Evolutionary conservation across 306 rosid genomes (phyloP), one percentile per base, ranked within the genome.

Genomic region (Cucumis melo): DNA sequence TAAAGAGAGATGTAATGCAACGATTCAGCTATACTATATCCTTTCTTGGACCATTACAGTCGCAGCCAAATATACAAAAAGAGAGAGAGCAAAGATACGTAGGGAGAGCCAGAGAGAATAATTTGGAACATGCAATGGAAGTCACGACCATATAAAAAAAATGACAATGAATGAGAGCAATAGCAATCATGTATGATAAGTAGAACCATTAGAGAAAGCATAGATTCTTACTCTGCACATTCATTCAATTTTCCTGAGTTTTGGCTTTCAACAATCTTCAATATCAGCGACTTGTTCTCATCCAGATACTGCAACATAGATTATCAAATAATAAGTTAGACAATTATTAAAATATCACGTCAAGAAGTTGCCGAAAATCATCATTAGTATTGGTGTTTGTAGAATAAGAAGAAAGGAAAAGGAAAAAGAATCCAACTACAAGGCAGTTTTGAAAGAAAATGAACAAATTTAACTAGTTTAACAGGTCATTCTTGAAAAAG

Each of bases 201-300:
- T 10, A 46, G 21, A 23, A 15, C 66, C 21, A 48, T 65, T 21
- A 24, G 79, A 44, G 55, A 62, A 34, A 5, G 60, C 76, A 61
- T 8, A 16, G 76, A 50, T 82, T 76, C 98, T 86, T 88, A 95
- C 99, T 95, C 99, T 27, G 99, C 99, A 77, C 98, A 95, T 80
- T 95, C 99, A 85, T 81, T 87, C 77, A 95, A 73, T 84, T 92
- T 95, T 80, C 99, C 99, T 3, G 92, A 80, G 71, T 92, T 95
- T 82, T 95, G 99, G 91, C 98, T 89, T 85, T 95, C 99, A 27
- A 95, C 99, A 75, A 95, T 95, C 96, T 92, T 95, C 90, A 95
- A 85, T 80, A 95, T 95, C 75, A 95, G 83, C n/a, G 99, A 88
- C 87, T 95, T 95, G 93, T 95, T 95, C 89, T 95, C 99, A 68